Evolutionary conservation across 2,329 filamentous ascomycete species (phyloP).

Genomic region (Exophiala xenobiotica): DNA sequence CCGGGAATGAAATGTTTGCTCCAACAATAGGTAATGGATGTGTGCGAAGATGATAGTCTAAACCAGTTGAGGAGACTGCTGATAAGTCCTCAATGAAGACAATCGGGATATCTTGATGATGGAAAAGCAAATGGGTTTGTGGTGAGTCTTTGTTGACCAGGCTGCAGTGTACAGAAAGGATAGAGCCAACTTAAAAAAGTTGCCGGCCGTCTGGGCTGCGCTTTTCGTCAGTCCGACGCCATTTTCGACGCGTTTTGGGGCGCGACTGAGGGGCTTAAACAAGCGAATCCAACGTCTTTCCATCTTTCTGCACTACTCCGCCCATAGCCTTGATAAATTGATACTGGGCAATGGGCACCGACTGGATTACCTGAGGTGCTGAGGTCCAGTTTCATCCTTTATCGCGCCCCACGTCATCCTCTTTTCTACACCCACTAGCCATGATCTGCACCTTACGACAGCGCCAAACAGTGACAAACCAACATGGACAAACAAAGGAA

Average conservation of each 20-base stretch:
- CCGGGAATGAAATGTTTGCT: conserved; percentile 8
- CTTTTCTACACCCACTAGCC: too few relatives aligned
- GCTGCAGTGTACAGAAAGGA: conserved; percentile 5
- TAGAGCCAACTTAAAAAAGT: neutral
- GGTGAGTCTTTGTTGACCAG: conserved; percentile 6
- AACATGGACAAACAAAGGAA: conserved; percentile 23
- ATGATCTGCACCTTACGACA: neutral
- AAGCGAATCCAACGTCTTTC: neutral
- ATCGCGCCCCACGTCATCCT: too few relatives aligned
- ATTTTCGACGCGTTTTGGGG: neutral
- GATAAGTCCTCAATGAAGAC: neutral
- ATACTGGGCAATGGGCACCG: too few relatives aligned
- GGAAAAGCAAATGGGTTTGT: neutral
- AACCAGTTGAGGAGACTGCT: neutral
- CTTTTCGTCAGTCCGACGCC: neutral
- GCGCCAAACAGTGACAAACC: neutral
- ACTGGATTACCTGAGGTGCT: too few relatives aligned
- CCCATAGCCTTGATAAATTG: too few relatives aligned
- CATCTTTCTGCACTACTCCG: too few relatives aligned
- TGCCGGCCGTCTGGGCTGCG: too few relatives aligned
- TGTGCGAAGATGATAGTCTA: too few relatives aligned
- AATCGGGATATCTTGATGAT: neutral
- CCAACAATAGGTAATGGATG: conserved; percentile 1
- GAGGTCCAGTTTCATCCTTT: too few relatives aligned
- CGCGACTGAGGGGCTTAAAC: conserved; percentile 6